Evolutionary conservation across 192 early-diverging fungal genomes (phyloP), one percentile per base, ranked within the genome.

Genomic region (Linnemannia exigua): DNA sequence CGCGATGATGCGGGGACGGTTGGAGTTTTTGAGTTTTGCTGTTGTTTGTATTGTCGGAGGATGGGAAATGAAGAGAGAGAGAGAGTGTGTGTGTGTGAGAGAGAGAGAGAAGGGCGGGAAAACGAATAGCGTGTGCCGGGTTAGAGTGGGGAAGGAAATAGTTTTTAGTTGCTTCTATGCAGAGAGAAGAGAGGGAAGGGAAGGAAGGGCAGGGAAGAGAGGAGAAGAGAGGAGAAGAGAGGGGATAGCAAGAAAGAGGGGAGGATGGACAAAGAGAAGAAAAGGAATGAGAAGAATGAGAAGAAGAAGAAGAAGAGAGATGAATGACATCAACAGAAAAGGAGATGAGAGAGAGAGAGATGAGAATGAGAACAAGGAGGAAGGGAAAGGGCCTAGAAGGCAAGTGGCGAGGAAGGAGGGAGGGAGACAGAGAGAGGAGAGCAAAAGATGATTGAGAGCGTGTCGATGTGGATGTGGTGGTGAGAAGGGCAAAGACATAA

Each of bases 51-150:
- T 33, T 1, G 20, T 22, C 35, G 36, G 36, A 44, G 36, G 17
- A 33, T 25, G 44, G n/a, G 15, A 28, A 48, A 72, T 12, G 47
- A 51, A 25, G n/a, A 2, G 38, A 47, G 38, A 22, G 20, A 5
- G 71, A 35, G 0, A 15, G 58, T 15, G 58, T 0, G 19, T 25
- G 52, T 9, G 58, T 28, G 25, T 15, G 25, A 11, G 58, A 31
- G 58, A 25, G 58, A 63, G 31, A 63, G 58, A 63, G 58, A 63
- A 31, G 14, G 58, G 58, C 58, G 58, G 58, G 58, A 63, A 63
- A 44, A 63, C 15, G 25, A 63, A 63, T 12, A 63, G 14, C 31
- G 58, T 3, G 31, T n/a, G n/a, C n/a, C n/a, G n/a, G 28, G 15
- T n/a, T n/a, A 63, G 58, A 31, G n/a, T 48, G 70, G 11, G 16